Base-by-base conservation (phyloP, 2,329 filamentous ascomycete genomes). In the Lachnellula occidentalis region DNA sequence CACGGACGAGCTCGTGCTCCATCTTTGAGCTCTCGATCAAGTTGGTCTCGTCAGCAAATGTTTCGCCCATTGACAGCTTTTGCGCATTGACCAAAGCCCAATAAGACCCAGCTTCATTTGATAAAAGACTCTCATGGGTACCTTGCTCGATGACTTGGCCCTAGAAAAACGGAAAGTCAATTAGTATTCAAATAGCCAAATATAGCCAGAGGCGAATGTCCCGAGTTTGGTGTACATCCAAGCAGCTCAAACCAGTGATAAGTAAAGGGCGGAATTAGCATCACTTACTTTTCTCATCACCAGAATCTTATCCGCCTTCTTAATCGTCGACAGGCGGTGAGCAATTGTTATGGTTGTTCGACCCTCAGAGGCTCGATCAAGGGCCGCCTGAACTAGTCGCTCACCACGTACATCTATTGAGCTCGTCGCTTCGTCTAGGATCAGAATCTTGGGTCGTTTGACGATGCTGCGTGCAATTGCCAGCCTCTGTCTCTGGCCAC, bases 261-360 rank as follows among this genome's bases (percentile, higher is more conserved):
- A 41, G 1, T 31, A 7, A 53, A 48, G 12, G 24, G 92, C 92
- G 69, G 96, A 96, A 4, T 90, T 88, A 62, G 96, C 95, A 1
- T 92, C 96, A 1, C 92, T 96, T 2, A 90, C 90, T 61, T 86
- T 80, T 48, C 86, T 78, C 50, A 95, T 71, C 1, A 95, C 90
- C 6, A 91, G 75, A 54, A 95, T 95, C 36, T 83, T 81, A 64
- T 95, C 86, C 1, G 90, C 89, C 58, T 87, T 82, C 68, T 83
- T 85, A 63, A 90, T 87, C 0, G 87, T 90, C 0, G 85, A 87
- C 2, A 90, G 74, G 5, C 87, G 76, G 69, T 90, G 58, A 27
- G 82, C 81, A 54, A 86, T 82, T 12, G 80, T 75, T 50, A 86
- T 80, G 0, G 82, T 86, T 0, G 83, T 87, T 19, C 82, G 73